Evolutionary conservation across 2,329 filamentous ascomycete genomes (phyloP).

Genomic region (Sporothrix protearum): DNA sequence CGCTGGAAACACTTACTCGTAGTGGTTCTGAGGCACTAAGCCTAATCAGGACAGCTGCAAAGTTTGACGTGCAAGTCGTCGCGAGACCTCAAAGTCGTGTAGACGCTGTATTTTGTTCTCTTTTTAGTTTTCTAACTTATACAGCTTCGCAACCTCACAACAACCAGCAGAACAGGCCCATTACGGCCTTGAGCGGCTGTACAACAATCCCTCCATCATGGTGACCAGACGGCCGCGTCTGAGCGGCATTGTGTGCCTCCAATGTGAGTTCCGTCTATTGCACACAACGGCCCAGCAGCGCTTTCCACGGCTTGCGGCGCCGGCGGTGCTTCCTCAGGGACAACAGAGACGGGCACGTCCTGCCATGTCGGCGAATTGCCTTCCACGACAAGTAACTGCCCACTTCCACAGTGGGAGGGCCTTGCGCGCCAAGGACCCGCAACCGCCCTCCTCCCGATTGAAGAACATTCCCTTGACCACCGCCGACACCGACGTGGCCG

Average conservation of each 20-base stretch:
- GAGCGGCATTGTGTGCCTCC: slow-evolving; percentile 25
- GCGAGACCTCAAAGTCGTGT: not conserved
- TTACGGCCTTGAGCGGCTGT: not conserved
- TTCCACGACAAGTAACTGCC: not conserved
- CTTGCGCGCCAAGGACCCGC: not conserved
- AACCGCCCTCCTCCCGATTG: not conserved
- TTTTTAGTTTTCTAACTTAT: not conserved
- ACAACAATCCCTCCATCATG: not conserved
- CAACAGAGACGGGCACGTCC: not conserved
- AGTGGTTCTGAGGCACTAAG: not conserved
- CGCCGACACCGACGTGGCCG: not conserved
- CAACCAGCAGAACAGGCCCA: not conserved
- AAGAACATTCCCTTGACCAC: not conserved
- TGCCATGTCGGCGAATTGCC: not conserved
- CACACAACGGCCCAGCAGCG: not conserved
- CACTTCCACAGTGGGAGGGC: not conserved
- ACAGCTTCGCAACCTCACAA: not conserved
- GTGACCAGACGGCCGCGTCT: slow-evolving; percentile 5
- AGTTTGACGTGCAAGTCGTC: slow-evolving; percentile 12
- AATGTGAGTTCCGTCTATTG: slow-evolving; percentile 21
- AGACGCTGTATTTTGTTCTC: not conserved
- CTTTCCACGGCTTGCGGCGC: not conserved
- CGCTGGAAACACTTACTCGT: not conserved
- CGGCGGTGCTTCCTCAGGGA: not conserved
- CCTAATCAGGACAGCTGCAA: slow-evolving; percentile 19